phyloP scores from a whole-genome alignment of 176 grass and related monocot genomes.

The Tuctoria greenei region DNA sequence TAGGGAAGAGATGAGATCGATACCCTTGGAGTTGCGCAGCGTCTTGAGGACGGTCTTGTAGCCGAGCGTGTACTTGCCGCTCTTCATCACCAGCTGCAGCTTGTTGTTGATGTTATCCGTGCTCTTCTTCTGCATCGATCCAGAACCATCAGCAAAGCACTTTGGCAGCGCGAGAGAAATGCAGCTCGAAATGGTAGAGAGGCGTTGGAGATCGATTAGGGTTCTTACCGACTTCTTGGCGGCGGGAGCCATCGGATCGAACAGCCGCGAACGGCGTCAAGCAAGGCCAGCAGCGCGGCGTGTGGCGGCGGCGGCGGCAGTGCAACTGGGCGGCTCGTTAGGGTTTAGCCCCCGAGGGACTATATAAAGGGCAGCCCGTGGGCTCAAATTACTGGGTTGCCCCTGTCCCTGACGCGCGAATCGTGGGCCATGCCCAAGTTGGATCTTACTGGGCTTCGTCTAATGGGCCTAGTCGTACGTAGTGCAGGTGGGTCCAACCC shows the following conservation, averaged over 20 bases:
- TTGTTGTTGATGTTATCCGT: constrained; percentile 93
- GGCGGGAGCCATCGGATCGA: constrained; percentile 75
- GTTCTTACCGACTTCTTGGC: constrained; percentile 79
- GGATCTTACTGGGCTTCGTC: not conserved
- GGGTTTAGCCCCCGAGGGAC: not conserved
- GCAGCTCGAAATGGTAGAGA: not conserved
- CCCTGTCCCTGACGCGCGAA: constrained; percentile 6
- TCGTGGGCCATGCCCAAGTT: not conserved
- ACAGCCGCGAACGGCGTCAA: constrained; percentile 3
- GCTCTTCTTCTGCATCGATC: constrained; percentile 88
- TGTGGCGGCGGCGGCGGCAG: constrained; percentile 27
- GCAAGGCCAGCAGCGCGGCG: not conserved
- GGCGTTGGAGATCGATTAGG: not conserved
- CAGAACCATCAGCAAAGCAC: not conserved
- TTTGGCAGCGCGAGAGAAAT: not conserved
- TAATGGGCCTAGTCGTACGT: not conserved
- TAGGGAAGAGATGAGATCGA: not conserved
- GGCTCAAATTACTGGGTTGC: constrained; percentile 9
- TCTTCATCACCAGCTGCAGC: constrained; percentile 98
- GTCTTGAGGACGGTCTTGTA: constrained; percentile 97
- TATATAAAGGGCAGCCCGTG: constrained; percentile 21
- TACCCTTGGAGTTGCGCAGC: constrained; percentile 94
- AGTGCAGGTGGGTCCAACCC: not conserved
- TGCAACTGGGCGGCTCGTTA: constrained; percentile 42
- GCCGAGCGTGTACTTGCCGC: constrained; percentile 91